phyloP scores from a whole-genome alignment of 306 rosid genomes.

The Inga laurina region DNA sequence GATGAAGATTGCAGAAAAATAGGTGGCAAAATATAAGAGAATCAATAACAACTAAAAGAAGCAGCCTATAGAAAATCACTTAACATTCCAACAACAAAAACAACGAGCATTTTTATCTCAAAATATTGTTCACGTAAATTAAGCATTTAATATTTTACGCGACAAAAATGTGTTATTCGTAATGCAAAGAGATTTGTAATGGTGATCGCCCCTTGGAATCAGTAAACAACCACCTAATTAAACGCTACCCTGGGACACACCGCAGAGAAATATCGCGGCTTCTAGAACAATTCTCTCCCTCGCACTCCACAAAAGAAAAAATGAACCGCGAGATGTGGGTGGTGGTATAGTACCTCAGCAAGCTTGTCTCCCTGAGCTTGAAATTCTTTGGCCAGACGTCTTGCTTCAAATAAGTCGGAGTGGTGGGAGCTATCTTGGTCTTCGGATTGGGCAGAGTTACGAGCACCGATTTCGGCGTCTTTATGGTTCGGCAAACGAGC shows the following conservation, averaged over 20 bases:
- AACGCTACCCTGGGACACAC: no score
- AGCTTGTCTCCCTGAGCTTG: conserved; percentile 55
- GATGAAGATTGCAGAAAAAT: neutral
- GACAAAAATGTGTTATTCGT: neutral
- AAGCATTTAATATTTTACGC: neutral
- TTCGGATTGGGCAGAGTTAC: conserved; percentile 6
- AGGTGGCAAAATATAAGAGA: neutral
- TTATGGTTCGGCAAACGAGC: neutral
- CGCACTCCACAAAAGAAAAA: neutral
- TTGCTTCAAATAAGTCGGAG: conserved; percentile 17
- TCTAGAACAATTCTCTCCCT: neutral
- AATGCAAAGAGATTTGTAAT: neutral
- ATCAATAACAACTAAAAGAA: neutral
- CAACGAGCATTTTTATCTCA: neutral
- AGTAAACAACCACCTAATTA: neutral
- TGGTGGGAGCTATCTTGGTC: neutral
- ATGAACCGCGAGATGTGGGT: neutral
- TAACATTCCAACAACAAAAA: neutral
- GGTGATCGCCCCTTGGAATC: neutral
- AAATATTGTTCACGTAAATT: neutral
- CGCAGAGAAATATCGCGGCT: neutral
- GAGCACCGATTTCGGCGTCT: conserved; percentile 1
- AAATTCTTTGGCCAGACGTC: conserved; percentile 39
- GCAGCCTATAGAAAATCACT: neutral
- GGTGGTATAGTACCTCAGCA: conserved; percentile 38